Evolutionary conservation across 768 basidiomycete species (phyloP), one percentile per base, ranked within the genome.

Genomic region (Termitomyces sp.): DNA sequence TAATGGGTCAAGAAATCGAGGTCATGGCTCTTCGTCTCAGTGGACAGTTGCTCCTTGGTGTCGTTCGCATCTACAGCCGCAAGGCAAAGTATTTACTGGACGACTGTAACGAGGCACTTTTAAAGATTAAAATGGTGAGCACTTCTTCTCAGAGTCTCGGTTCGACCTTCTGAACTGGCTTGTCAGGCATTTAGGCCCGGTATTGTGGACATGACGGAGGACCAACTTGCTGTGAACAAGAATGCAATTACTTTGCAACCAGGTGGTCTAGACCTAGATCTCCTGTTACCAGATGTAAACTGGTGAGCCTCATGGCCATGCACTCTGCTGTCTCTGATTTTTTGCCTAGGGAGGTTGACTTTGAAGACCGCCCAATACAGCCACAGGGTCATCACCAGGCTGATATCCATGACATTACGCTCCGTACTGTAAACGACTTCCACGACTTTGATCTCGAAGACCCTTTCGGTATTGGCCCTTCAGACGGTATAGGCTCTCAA

Each of bases 11-110:
- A 72, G 94, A 97, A 69, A 81, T 91, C 49, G 94, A 92, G 68
- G 72, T 91, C 47, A 95, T 98, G 87, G 94, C 96, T 3, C 86
- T 98, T 28, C 88, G 97, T 50, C 78, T 98, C n/a, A 97, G 93
- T 45, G 97, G 97, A 5, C 97, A 98, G 65, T 79, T 99, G 48
- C 83, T 99, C 55, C 84, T 99, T 44, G 97, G 97, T 64, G 96
- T 99, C 47, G 94, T 96, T 54, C 83, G 97, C 56, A 98, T 99
- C 67, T 99, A 99, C 72, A 94, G 93, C 66, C 81, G 96, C 45
- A 99, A 99, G 71, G 94, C 95, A 18, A 97, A 98, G 68, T 99
- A 99, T 71, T 81, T 99, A 3, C 75, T 98, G 61, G 97, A 99
- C 67, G 97, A 99, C 68, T 98, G 96, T 68, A 97, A 97, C 60